Evolutionary conservation across 2,329 filamentous ascomycete genomes (phyloP), one percentile per base, ranked within the genome.

Genomic region (Massarina eburnea): DNA sequence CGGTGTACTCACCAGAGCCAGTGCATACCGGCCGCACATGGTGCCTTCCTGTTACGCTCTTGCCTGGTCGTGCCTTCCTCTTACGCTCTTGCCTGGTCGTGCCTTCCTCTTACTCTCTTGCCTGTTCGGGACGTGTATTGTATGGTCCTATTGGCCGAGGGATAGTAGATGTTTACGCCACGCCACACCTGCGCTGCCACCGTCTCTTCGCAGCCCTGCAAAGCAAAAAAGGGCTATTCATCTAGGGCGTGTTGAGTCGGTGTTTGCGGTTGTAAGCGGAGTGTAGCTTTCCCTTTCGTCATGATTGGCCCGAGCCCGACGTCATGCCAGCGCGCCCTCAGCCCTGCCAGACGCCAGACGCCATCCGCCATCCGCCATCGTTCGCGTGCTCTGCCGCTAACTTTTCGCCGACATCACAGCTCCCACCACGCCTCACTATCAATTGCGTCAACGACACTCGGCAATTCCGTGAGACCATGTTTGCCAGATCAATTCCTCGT

Each of bases 21-120:
- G 66, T 18, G 78, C 82, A 64, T 88, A 88, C 48, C 85, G 76
- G 15, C 85, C 85, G 65, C 85, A 88, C 85, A 88, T 88, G 15
- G n/a, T n/a, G n/a, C n/a, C n/a, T n/a, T n/a, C n/a, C n/a, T n/a
- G n/a, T n/a, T n/a, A n/a, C n/a, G n/a, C n/a, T n/a, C 18, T 37
- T 30, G 27, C 12, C 27, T 30, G n/a, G n/a, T n/a, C n/a, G n/a
- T n/a, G n/a, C n/a, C n/a, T n/a, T n/a, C n/a, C n/a, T n/a, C n/a
- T n/a, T n/a, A n/a, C n/a, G n/a, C n/a, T n/a, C 18, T 37, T 30
- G 27, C 12, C 27, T 30, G n/a, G n/a, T n/a, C n/a, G n/a, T n/a
- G 5, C 27, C n/a, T 30, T 30, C 24, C 10, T 26, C 10, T 7
- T 10, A 7, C 6, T 26, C 10, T 26, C 24, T 30, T 30, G 27